Conservation (phyloP, 2,329 filamentous ascomycete species). For the Aciculosporium take region DNA sequence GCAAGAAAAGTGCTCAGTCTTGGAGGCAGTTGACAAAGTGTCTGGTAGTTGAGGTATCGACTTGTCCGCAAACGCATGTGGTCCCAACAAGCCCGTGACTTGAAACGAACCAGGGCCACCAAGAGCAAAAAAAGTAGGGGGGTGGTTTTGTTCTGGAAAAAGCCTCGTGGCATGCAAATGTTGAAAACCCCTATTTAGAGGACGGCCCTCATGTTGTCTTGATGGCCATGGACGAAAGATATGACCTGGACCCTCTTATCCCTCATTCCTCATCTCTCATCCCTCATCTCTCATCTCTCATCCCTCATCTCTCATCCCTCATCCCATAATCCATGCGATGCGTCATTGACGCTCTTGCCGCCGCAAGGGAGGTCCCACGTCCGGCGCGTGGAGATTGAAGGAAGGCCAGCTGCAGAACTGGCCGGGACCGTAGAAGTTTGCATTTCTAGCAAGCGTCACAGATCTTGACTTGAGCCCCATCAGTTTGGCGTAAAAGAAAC, state of each 20-base stretch:
- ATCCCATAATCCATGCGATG: background rate
- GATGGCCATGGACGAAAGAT: background rate
- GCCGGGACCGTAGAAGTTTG: background rate
- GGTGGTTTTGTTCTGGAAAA: too few species aligned
- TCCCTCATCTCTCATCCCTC: too few species aligned
- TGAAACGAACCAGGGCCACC: too few species aligned
- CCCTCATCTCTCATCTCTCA: too few species aligned
- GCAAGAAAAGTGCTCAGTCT: too few species aligned
- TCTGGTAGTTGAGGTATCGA: too few species aligned
- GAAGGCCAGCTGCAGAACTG: background rate
- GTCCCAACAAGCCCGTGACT: too few species aligned
- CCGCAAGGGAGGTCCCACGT: background rate
- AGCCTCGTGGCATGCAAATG: too few species aligned
- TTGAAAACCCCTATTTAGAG: too few species aligned
- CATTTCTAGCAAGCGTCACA: background rate
- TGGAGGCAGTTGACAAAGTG: too few species aligned
- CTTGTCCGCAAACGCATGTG: too few species aligned
- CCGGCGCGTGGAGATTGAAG: constrained; percentile 5
- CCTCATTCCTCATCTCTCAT: background rate
- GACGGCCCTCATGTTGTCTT: background rate
- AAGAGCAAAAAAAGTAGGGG: too few species aligned
- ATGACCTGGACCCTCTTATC: background rate
- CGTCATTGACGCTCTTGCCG: background rate
- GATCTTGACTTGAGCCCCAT: background rate
- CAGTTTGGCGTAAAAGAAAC: background rate